phyloP scores from a whole-genome alignment of 2,329 filamentous ascomycete genomes.

The Epichloe aotearoae region DNA sequence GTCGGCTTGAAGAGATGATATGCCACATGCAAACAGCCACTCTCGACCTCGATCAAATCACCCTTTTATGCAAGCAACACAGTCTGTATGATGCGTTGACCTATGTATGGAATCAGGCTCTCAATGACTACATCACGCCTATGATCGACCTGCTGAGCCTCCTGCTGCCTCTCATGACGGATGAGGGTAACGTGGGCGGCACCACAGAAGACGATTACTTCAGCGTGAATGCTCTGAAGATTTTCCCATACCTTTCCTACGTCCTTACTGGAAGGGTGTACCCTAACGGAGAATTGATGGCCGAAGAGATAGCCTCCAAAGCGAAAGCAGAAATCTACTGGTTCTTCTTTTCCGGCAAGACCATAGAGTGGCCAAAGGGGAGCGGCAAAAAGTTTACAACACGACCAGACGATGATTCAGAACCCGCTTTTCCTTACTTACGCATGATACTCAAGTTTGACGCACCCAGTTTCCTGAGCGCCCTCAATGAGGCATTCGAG shows the following conservation, averaged over 20 bases:
- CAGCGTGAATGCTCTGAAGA: conserved; percentile 66
- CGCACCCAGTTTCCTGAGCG: conserved; percentile 82
- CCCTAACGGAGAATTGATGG: conserved; percentile 65
- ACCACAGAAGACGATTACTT: conserved; percentile 48
- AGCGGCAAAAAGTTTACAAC: conserved; percentile 49
- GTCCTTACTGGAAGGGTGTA: conserved; percentile 83
- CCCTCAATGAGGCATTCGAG: conserved; percentile 94
- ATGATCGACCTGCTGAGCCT: conserved; percentile 70
- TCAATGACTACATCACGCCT: conserved; percentile 82
- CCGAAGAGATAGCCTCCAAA: conserved; percentile 55
- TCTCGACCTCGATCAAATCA: conserved; percentile 89
- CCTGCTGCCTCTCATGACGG: conserved; percentile 45
- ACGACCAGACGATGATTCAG: conserved; percentile 37
- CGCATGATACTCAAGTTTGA: conserved; percentile 78
- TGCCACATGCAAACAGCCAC: conserved; percentile 84
- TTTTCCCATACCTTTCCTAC: conserved; percentile 92
- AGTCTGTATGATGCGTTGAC: conserved; percentile 88
- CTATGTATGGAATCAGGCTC: conserved; percentile 90
- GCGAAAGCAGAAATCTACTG: conserved; percentile 86
- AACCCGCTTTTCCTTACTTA: conserved; percentile 76
- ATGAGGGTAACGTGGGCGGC: conserved; percentile 37
- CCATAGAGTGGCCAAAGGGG: conserved; percentile 59
- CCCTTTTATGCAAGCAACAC: conserved; percentile 79
- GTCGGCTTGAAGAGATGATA: conserved; percentile 80
- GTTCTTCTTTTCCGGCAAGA: conserved; percentile 81